Evolutionary conservation across 257 asterid genomes (phyloP).

Genomic region (Scutellaria galericulata): DNA sequence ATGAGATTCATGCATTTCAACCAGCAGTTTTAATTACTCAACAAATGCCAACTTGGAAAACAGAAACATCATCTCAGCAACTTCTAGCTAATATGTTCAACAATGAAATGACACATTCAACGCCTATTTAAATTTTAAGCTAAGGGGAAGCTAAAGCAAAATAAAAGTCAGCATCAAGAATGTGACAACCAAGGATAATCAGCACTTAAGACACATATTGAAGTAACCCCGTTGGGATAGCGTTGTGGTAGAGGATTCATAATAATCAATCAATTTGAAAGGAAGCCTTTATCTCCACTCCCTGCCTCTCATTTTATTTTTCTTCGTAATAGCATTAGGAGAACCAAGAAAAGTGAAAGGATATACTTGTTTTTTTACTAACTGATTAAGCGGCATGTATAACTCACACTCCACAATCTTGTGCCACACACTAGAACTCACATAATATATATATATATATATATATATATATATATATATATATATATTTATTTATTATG

Average conservation of each 20-base stretch:
- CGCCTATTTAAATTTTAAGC: background rate
- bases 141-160: background rate
- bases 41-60: constrained; percentile 1
- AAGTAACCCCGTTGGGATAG: constrained; percentile 10
- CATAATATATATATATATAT: background rate
- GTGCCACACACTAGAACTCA: background rate
- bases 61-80: background rate
- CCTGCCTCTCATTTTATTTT: background rate
- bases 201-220: constrained; percentile 4
- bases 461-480: background rate
- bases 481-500: background rate
- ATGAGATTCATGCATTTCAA: constrained; percentile 1
- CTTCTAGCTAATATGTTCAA: background rate
- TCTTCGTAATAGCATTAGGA: background rate
- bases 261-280: constrained; percentile 15
- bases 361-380: background rate
- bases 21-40: constrained; percentile 5
- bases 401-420: background rate
- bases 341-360: background rate
- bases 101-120: background rate
- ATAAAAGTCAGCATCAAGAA: constrained; percentile 9
- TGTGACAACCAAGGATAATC: constrained; percentile 14
- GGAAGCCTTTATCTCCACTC: background rate
- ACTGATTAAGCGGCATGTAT: background rate
- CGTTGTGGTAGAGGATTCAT: background rate